phyloP scores from a whole-genome alignment of 192 early-diverging fungal genomes.

The Coemansia furcata region DNA sequence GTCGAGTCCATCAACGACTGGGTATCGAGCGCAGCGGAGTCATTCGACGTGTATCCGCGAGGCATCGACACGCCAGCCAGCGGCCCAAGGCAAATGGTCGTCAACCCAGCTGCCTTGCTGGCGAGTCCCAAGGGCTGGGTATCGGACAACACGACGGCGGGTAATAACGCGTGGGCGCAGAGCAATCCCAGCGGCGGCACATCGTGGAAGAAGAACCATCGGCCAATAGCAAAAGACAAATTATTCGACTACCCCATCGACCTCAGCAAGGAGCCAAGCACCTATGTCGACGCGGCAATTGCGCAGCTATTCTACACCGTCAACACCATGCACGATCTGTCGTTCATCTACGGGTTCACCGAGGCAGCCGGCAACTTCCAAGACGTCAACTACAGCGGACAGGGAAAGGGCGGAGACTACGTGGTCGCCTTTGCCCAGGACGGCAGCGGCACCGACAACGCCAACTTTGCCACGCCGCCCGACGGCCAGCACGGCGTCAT shows the following conservation, averaged over 20 bases:
- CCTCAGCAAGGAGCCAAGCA: conserved; percentile 60
- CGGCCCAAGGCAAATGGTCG: background rate
- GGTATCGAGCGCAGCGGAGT: conserved; percentile 49
- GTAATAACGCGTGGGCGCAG: conserved; percentile 93
- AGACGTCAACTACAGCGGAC: conserved; percentile 75
- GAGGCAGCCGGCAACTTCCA: conserved; percentile 97
- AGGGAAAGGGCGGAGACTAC: conserved; percentile 76
- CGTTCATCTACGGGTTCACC: conserved; percentile 85
- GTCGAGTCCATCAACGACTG: conserved; percentile 78
- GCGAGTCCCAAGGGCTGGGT: conserved; percentile 58
- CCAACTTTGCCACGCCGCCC: conserved; percentile 94
- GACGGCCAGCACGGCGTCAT: conserved; percentile 83
- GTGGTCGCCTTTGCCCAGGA: conserved; percentile 93
- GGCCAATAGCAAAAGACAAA: conserved; percentile 60
- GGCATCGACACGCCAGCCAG: conserved; percentile 1
- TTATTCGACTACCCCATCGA: conserved; percentile 75
- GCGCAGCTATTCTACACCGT: conserved; percentile 92
- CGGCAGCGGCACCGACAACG: conserved; percentile 87
- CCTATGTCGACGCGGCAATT: conserved; percentile 78
- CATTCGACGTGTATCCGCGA: conserved; percentile 16
- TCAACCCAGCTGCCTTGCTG: background rate
- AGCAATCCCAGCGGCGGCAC: conserved; percentile 74
- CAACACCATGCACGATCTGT: conserved; percentile 88
- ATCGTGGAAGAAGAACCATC: conserved; percentile 72
- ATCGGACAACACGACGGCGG: conserved; percentile 64